A percentile compares a stretch with the other conserved stretches of the same genome.
phyloP scores from a whole-genome alignment of 2,329 filamentous ascomycete genomes.

The Penicillium sclerotiorum region DNA sequence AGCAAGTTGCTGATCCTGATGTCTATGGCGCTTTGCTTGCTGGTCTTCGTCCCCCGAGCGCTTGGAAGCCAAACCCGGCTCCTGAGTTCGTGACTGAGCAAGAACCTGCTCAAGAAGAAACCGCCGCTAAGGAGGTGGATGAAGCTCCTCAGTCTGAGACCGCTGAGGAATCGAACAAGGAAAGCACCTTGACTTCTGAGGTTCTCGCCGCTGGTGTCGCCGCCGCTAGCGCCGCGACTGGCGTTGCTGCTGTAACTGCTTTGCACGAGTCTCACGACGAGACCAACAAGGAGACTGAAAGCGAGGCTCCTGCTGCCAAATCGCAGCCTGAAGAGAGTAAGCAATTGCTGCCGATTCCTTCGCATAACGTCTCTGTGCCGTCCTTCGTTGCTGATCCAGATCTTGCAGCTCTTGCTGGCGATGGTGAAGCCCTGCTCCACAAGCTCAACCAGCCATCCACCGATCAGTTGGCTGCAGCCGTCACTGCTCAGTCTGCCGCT shows the following conservation, averaged over 20 bases:
- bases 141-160: slow-evolving; percentile 10
- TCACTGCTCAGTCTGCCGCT: slow-evolving; percentile 98
- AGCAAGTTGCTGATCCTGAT: not conserved
- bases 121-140: slow-evolving; percentile 11
- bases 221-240: slow-evolving; percentile 27
- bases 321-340: slow-evolving; percentile 26
- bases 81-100: slow-evolving; percentile 10
- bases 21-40: slow-evolving; percentile 5
- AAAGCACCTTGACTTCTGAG: slow-evolving; percentile 25
- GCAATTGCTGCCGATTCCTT: slow-evolving; percentile 18
- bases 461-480: slow-evolving; percentile 46
- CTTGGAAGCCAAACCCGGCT: slow-evolving; percentile 1
- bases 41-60: slow-evolving; percentile 2
- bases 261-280: slow-evolving; percentile 18
- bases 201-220: slow-evolving; percentile 31
- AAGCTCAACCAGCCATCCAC: slow-evolving; percentile 35
- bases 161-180: slow-evolving; percentile 16
- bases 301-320: slow-evolving; percentile 8
- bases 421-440: slow-evolving; percentile 36
- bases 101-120: slow-evolving; percentile 6
- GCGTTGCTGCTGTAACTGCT: slow-evolving; percentile 26
- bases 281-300: slow-evolving; percentile 3
- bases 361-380: slow-evolving; percentile 27
- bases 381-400: slow-evolving; percentile 36
- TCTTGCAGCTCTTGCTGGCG: slow-evolving; percentile 34